Percentiles rank a stretch among this genome's conserved stretches.
phyloP scores from a whole-genome alignment of 352 stramenopile genomes.

The Stramenopiles sp. region DNA sequence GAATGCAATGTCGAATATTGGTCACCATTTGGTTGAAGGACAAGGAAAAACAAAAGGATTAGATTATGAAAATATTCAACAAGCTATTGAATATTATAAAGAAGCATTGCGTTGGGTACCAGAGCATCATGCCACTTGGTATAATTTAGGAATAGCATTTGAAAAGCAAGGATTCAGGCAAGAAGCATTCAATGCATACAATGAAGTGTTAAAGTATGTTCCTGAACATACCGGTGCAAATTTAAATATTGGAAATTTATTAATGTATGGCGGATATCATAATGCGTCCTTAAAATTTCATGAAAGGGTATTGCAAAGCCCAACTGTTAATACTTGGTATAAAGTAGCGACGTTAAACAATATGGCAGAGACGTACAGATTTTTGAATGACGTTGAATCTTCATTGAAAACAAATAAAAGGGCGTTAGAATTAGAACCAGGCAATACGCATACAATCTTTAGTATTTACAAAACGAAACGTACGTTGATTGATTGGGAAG shows the following conservation, averaged over 20 bases:
- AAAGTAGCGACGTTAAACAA: conserved; percentile 34
- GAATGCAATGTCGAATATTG: background rate
- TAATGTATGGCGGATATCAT: conserved; percentile 20
- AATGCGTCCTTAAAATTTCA: conserved; percentile 28
- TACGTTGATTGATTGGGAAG: conserved; percentile 36
- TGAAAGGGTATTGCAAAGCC: conserved; percentile 23
- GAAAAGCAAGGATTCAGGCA: background rate
- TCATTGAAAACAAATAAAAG: conserved; percentile 30
- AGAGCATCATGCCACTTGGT: background rate
- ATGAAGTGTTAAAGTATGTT: conserved; percentile 22
- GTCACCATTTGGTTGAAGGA: background rate
- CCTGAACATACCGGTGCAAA: conserved; percentile 27
- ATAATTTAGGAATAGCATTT: background rate
- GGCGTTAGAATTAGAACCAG: conserved; percentile 24
- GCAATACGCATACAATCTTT: conserved; percentile 25
- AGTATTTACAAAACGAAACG: conserved; percentile 32
- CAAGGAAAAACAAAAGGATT: background rate
- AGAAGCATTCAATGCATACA: background rate
- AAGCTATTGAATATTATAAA: background rate
- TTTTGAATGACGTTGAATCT: conserved; percentile 21
- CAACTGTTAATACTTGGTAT: background rate
- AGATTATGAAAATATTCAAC: background rate
- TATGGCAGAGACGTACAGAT: conserved; percentile 42
- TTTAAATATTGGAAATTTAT: conserved; percentile 28
- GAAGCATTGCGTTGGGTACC: background rate